phyloP scores from a whole-genome alignment of 129 eudicot genomes.

The Tagetes patula region DNA sequence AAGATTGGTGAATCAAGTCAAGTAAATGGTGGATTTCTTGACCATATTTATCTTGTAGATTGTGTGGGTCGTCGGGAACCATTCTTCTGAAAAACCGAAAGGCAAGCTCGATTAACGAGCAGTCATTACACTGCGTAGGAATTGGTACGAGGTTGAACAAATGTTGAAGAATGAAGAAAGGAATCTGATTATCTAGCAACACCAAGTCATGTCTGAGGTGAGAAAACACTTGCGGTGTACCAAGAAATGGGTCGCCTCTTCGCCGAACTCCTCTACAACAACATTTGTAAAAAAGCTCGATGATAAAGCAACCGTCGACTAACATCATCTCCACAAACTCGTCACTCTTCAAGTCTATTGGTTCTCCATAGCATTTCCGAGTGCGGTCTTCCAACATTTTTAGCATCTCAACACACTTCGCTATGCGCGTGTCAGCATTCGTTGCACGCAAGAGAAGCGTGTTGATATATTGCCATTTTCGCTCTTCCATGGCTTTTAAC shows the following conservation, averaged over 20 bases:
- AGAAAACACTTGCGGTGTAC: conserved; percentile 26
- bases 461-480: conserved; percentile 60
- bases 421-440: conserved; percentile 36
- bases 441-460: conserved; percentile 43
- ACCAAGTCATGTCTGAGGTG: conserved; percentile 54
- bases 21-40: conserved; percentile 56
- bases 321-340: conserved; percentile 58
- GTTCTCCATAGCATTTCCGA: conserved; percentile 50
- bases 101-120: conserved; percentile 47
- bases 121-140: conserved; percentile 42
- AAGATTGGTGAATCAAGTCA: conserved; percentile 57
- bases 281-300: conserved; percentile 58
- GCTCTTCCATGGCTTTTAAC: conserved; percentile 41
- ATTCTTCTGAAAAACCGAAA: conserved; percentile 51
- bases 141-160: conserved; percentile 52
- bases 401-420: conserved; percentile 40
- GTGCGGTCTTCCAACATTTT: conserved; percentile 50
- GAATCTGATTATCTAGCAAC: conserved; percentile 71
- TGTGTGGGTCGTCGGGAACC: conserved; percentile 38
- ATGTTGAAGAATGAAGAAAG: conserved; percentile 58
- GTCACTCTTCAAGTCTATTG: conserved; percentile 34
- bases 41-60: conserved; percentile 33
- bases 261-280: conserved; percentile 49
- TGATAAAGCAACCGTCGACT: conserved; percentile 65
- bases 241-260: conserved; percentile 56